These are phyloP conservation scores for Podila epicladia DNA, from an alignment of 192 early-diverging fungal genomes.

Conservation along the genomic window DNA sequence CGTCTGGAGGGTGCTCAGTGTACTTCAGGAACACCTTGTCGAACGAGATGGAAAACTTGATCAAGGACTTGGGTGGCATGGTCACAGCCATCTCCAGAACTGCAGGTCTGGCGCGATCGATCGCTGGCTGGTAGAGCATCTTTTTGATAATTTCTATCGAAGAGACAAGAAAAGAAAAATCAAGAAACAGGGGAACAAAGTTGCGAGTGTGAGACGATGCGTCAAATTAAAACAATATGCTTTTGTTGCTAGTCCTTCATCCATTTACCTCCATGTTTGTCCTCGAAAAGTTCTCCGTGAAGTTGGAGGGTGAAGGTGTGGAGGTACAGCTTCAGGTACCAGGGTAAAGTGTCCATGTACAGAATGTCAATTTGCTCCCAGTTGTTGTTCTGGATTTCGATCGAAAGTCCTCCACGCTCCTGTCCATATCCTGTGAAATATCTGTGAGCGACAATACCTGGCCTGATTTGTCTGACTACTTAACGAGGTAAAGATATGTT, in stretches of 20 bases:
- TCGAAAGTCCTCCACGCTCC: constrained; percentile 83
- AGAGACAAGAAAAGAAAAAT: not conserved
- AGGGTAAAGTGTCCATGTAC: constrained; percentile 87
- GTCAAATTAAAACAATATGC: too few relatives aligned
- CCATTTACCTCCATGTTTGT: constrained; percentile 10
- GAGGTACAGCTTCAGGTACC: constrained; percentile 91
- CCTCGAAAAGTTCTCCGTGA: constrained; percentile 27
- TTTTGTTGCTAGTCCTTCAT: too few relatives aligned
- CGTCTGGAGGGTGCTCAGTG: constrained; percentile 96
- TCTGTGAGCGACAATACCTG: constrained; percentile 64
- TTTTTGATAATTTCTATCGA: constrained; percentile 60
- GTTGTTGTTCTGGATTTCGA: constrained; percentile 77
- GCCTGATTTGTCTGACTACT: constrained; percentile 39
- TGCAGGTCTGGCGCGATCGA: constrained; percentile 83
- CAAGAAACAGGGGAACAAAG: not conserved
- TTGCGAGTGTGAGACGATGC: not conserved
- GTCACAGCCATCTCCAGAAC: constrained; percentile 77
- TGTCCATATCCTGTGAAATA: constrained; percentile 85
- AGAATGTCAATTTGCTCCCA: constrained; percentile 55
- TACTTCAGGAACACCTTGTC: constrained; percentile 95
- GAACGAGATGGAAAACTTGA: constrained; percentile 79
- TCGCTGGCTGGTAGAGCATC: constrained; percentile 78
- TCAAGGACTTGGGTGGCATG: constrained; percentile 75
- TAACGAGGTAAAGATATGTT: not conserved
- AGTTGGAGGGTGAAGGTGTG: constrained; percentile 81